Base-by-base conservation (phyloP, 805 yeast genomes). In the Ogataea polymorpha region DNA sequence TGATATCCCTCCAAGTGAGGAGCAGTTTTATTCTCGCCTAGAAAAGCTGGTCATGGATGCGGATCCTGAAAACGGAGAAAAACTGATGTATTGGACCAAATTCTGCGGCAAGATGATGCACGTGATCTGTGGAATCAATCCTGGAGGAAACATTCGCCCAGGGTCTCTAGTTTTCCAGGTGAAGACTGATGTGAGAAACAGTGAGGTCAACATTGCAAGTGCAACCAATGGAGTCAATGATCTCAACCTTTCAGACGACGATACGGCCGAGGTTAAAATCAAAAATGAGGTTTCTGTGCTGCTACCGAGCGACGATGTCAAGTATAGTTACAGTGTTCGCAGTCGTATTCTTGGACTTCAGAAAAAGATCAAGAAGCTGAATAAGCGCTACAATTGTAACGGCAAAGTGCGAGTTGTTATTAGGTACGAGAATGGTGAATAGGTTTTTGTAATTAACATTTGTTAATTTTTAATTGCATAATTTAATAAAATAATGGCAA, bases 81-180 rank as follows among this genome's bases (percentile, higher is more conserved):
- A 72, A 37, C 64, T 75, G 23, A 68, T 79, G 17, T 82, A 85
- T 77, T 83, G 90, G 90, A 82, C 87, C 2, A 72, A 77, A 54
- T 81, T 79, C 53, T 68, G 80, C 48, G 91, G 91, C 20, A 75
- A 80, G 39, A 71, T 83, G 49, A 81, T 83, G 86, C 82, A 79
- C 58, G 83, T 83, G 33, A 76, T 83, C 32, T 84, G 90, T 59
- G 88, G 88, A 58, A 82, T 84, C 39, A 85, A 80, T 58, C 91
- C 91, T 5, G 89, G 89, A 43, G 91, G 90, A 15, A 80, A 79
- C 54, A 80, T 83, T 21, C 71, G 85, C 50, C 83, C 79, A 23
- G 78, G 78, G 18, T 72, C 74, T 12, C 73, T 71, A 55, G 67
- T 66, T 44, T 77, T 72, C 62, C 68, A 67, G 54, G 66, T 58